Percentiles rank a stretch among this genome's conserved stretches.
These are phyloP conservation scores for Stemphylium lycopersici DNA, from an alignment of 2,329 filamentous ascomycete genomes.

Conservation along the genomic window DNA sequence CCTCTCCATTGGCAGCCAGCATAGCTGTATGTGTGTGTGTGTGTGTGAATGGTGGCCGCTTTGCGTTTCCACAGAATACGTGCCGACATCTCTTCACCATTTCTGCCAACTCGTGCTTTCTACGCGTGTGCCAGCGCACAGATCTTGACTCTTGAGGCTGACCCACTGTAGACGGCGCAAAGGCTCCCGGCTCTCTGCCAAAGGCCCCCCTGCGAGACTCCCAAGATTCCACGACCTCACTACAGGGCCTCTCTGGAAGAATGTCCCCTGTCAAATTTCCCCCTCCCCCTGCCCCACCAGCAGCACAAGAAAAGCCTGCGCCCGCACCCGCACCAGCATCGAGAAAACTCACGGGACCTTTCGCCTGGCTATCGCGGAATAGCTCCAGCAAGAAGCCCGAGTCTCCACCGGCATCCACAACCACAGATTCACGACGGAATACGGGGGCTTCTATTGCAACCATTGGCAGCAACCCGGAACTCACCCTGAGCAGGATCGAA, in stretches of 20 bases:
- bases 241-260: slow-evolving; percentile 74
- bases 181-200: slow-evolving; percentile 45
- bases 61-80: not conserved
- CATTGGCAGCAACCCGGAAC: slow-evolving; percentile 78
- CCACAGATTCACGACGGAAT: slow-evolving; percentile 65
- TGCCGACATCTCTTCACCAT: not conserved
- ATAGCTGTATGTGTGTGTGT: slow-evolving; percentile 7
- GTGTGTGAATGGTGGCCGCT: slow-evolving; percentile 9
- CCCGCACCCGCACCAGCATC: slow-evolving; percentile 35
- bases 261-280: slow-evolving; percentile 67
- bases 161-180: slow-evolving; percentile 36
- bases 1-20: slow-evolving; percentile 16
- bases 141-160: slow-evolving; percentile 13
- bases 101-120: not conserved
- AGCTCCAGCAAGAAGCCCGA: slow-evolving; percentile 64
- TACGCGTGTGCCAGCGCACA: not conserved
- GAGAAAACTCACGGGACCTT: slow-evolving; percentile 75
- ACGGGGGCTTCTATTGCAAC: slow-evolving; percentile 82
- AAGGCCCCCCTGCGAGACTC: slow-evolving; percentile 63
- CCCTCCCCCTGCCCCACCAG: slow-evolving; percentile 45
- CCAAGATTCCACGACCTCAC: slow-evolving; percentile 38
- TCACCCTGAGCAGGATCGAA: slow-evolving; percentile 77
- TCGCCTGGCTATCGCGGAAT: slow-evolving; percentile 45
- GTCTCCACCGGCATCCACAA: slow-evolving; percentile 62
- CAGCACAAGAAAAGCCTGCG: slow-evolving; percentile 34